Percentiles rank a stretch among this genome's conserved stretches.
phyloP scores from a whole-genome alignment of 2,329 filamentous ascomycete genomes.

The Dactylellina cionopaga region DNA sequence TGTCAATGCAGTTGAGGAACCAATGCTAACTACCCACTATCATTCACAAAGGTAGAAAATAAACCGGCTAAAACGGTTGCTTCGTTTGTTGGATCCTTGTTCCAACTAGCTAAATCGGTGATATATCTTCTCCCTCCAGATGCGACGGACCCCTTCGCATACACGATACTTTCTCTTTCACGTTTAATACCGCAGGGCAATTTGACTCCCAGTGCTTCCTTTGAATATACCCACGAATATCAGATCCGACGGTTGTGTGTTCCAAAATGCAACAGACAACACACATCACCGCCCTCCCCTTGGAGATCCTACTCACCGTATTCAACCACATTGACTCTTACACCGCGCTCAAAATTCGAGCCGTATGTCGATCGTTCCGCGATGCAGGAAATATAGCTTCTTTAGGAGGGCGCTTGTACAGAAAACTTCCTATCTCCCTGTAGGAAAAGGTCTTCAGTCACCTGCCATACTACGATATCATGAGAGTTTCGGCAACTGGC shows the following conservation, averaged over 20 bases:
- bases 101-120: too few species aligned
- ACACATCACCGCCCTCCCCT: neutral
- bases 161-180: too few species aligned
- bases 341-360: neutral
- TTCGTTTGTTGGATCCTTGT: too few species aligned
- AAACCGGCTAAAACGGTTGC: too few species aligned
- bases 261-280: neutral
- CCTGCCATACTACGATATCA: neutral
- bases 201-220: neutral
- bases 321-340: neutral
- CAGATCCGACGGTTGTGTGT: neutral
- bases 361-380: neutral
- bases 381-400: neutral
- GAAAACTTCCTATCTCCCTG: neutral
- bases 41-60: too few species aligned
- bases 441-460: neutral
- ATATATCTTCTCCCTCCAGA: too few species aligned
- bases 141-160: too few species aligned
- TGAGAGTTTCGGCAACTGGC: neutral
- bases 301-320: neutral
- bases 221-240: neutral
- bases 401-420: neutral
- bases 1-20: too few species aligned
- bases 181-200: too few species aligned
- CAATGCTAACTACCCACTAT: too few species aligned